phyloP scores from a whole-genome alignment of 1,284 basidiomycete species.

The Trametes polyzona region DNA sequence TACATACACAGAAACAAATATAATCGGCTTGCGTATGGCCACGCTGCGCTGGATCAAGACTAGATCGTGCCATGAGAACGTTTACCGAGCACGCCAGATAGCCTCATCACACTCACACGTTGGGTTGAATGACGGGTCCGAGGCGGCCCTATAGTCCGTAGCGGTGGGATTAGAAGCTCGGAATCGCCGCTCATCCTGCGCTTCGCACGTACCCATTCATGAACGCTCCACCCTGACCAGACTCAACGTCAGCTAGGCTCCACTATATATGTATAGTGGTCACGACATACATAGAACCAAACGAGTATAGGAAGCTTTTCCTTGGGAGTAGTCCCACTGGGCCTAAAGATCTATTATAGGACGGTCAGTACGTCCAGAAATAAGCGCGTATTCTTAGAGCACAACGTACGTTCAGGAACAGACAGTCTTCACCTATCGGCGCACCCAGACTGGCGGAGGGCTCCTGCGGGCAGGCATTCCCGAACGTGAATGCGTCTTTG shows the following conservation, averaged over 20 bases:
- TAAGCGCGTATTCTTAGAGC: neutral
- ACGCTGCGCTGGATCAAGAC: slow-evolving; percentile 54
- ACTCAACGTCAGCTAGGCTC: neutral
- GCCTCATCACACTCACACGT: slow-evolving; percentile 47
- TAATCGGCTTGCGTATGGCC: slow-evolving; percentile 50
- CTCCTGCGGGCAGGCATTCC: slow-evolving; percentile 61
- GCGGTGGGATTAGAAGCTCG: slow-evolving; percentile 3
- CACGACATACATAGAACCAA: slow-evolving; percentile 23
- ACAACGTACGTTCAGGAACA: slow-evolving; percentile 52
- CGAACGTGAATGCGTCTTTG: slow-evolving; percentile 53
- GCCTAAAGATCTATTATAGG: slow-evolving; percentile 20
- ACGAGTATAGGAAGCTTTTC: slow-evolving; percentile 21
- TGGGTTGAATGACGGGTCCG: slow-evolving; percentile 45
- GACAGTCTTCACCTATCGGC: slow-evolving; percentile 56
- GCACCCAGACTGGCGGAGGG: slow-evolving; percentile 46
- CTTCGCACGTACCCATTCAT: slow-evolving; percentile 43
- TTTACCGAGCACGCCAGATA: neutral
- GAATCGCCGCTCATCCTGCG: neutral
- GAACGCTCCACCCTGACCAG: slow-evolving; percentile 53
- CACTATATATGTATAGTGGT: neutral
- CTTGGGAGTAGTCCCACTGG: slow-evolving; percentile 7
- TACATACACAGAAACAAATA: slow-evolving; percentile 57
- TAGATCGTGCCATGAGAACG: slow-evolving; percentile 26
- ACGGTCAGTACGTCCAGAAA: neutral
- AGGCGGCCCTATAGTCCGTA: slow-evolving; percentile 44